Conservation (phyloP, 495 filamentous ascomycete genomes). For the Podospora anserina region DNA sequence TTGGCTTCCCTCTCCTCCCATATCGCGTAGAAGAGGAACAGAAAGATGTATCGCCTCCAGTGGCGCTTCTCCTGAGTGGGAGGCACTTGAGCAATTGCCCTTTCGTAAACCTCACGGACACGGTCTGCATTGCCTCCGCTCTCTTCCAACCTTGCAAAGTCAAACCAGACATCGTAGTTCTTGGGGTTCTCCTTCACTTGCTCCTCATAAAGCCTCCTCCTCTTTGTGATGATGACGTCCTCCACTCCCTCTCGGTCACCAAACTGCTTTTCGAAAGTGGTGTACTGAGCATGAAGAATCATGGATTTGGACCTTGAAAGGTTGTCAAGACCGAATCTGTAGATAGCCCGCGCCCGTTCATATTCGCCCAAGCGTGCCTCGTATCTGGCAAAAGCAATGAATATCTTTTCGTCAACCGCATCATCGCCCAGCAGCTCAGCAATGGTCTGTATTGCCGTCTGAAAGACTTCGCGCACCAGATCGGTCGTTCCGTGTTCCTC, state of each 20-base stretch:
- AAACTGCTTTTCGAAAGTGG: constrained; percentile 96
- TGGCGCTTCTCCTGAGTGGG: constrained; percentile 96
- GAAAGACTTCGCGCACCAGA: constrained; percentile 88
- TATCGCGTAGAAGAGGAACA: constrained; percentile 95
- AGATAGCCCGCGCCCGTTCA: constrained; percentile 92
- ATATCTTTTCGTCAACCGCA: constrained; percentile 94
- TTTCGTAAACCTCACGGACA: constrained; percentile 89
- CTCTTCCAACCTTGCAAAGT: constrained; percentile 90
- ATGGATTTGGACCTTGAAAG: constrained; percentile 84
- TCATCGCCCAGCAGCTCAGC: constrained; percentile 91
- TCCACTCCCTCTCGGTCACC: constrained; percentile 93
- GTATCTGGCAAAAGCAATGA: constrained; percentile 87
- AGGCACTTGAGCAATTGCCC: constrained; percentile 92
- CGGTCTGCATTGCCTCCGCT: constrained; percentile 71
- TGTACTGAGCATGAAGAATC: constrained; percentile 84
- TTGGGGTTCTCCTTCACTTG: constrained; percentile 87
- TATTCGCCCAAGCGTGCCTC: constrained; percentile 93
- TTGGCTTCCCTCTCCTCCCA: constrained; percentile 87
- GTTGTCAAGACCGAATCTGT: constrained; percentile 92
- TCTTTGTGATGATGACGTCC: constrained; percentile 90
- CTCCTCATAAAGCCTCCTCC: constrained; percentile 90
- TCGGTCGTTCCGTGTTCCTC: constrained; percentile 91
- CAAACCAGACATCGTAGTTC: constrained; percentile 96
- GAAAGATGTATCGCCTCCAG: constrained; percentile 95
- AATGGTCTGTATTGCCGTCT: constrained; percentile 80